Evolutionary conservation across 352 stramenopile genomes (phyloP).

Genomic region (Aphanomyces astaci): DNA sequence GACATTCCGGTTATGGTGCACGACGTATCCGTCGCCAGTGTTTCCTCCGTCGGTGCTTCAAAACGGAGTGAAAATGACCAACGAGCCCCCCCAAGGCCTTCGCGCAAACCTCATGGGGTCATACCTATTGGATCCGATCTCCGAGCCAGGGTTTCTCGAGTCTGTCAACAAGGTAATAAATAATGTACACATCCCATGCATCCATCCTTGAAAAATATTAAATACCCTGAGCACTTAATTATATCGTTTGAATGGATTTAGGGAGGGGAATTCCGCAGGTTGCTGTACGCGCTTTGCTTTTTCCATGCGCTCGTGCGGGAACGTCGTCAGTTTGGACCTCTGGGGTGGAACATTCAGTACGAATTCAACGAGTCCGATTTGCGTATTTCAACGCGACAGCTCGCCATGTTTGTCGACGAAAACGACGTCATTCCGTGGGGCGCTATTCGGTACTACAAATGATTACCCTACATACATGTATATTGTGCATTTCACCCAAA

Average conservation of each 20-base stretch:
- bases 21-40: conserved; percentile 89
- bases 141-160: conserved; percentile 83
- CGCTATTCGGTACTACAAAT: conserved; percentile 32
- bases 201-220: too few species aligned
- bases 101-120: conserved; percentile 86
- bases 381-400: conserved; percentile 85
- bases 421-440: conserved; percentile 80
- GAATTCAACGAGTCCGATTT: conserved; percentile 94
- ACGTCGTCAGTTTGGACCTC: conserved; percentile 85
- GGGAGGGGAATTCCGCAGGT: conserved; percentile 70
- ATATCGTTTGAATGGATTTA: conserved; percentile 15
- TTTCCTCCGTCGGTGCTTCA: conserved; percentile 91
- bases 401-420: conserved; percentile 89
- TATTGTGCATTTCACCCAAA: too few species aligned
- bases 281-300: conserved; percentile 88
- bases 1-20: conserved; percentile 91
- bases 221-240: too few species aligned
- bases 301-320: conserved; percentile 92
- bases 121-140: conserved; percentile 88
- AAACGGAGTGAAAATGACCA: conserved; percentile 96
- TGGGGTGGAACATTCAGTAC: conserved; percentile 95
- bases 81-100: conserved; percentile 88
- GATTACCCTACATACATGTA: background rate
- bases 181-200: too few species aligned
- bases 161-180: conserved; percentile 37